A percentile compares a stretch with the other conserved stretches of the same genome.
Evolutionary conservation across 2,329 filamentous ascomycete genomes (phyloP).

Genomic region (Delphinella strobiligena): DNA sequence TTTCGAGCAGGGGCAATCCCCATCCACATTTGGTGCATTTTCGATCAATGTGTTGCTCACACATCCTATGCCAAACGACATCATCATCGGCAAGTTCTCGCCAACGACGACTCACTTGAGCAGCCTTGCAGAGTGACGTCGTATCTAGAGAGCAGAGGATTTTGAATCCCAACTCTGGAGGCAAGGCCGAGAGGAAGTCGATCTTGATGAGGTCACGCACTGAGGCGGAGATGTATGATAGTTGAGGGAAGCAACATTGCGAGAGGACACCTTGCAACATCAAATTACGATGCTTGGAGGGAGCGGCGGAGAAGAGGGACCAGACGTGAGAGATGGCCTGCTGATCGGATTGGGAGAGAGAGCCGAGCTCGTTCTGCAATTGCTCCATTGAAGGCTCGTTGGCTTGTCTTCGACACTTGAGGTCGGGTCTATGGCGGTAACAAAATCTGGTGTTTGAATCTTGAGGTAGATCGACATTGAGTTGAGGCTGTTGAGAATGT

Average conservation of each 20-base stretch:
- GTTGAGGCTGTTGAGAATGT: conserved; percentile 22
- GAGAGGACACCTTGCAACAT: conserved; percentile 95
- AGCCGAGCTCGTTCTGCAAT: conserved; percentile 76
- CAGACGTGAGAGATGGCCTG: conserved; percentile 95
- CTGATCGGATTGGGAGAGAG: conserved; percentile 71
- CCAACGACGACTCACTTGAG: conserved; percentile 86
- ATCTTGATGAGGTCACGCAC: conserved; percentile 94
- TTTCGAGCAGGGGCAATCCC: conserved; percentile 80
- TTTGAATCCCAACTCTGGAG: conserved; percentile 83
- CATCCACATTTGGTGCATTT: conserved; percentile 94
- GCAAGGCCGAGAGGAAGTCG: conserved; percentile 83
- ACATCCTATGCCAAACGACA: conserved; percentile 97
- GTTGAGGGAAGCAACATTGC: conserved; percentile 93
- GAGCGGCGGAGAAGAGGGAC: conserved; percentile 93
- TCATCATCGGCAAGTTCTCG: conserved; percentile 87
- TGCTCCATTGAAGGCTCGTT: conserved; percentile 95
- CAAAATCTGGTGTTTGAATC: conserved; percentile 65
- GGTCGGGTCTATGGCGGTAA: conserved; percentile 86
- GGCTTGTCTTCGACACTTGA: conserved; percentile 83
- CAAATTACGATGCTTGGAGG: conserved; percentile 82
- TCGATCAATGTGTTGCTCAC: conserved; percentile 87
- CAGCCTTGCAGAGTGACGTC: conserved; percentile 85
- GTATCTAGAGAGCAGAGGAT: conserved; percentile 90
- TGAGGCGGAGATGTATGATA: conserved; percentile 82
- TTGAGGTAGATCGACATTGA: conserved; percentile 14